Evolutionary conservation across 768 basidiomycete species (phyloP).

Genomic region (Agaricus subrufescens): DNA sequence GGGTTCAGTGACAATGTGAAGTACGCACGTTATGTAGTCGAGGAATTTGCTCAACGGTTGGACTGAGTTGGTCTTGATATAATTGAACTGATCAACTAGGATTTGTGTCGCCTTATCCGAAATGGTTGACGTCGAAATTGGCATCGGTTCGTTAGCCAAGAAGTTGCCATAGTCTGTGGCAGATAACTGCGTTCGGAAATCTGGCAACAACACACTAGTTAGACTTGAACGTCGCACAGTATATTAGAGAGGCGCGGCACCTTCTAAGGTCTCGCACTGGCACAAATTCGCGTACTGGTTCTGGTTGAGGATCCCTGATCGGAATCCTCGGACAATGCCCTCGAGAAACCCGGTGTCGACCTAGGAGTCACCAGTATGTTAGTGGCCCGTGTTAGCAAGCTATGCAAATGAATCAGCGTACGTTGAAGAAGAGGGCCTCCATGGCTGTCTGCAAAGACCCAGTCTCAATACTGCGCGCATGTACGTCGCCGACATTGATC

Average conservation of each 20-base stretch:
- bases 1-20: not conserved
- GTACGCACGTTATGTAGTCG: constrained; percentile 93
- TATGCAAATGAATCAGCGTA: constrained; percentile 25
- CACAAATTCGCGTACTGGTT: constrained; percentile 89
- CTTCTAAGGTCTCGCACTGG: constrained; percentile 97
- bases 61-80: constrained; percentile 84
- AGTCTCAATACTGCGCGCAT: not conserved
- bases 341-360: constrained; percentile 74
- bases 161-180: constrained; percentile 99
- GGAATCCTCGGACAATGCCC: constrained; percentile 87
- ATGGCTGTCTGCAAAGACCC: constrained; percentile 32
- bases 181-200: constrained; percentile 92
- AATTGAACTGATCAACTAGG: constrained; percentile 97
- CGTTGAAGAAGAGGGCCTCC: constrained; percentile 91
- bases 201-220: constrained; percentile 34
- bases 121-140: constrained; percentile 90
- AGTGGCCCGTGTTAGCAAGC: constrained; percentile 17
- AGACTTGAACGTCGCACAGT: not conserved
- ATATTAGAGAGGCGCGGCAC: constrained; percentile 33
- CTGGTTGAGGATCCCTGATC: constrained; percentile 85
- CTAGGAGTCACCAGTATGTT: constrained; percentile 33
- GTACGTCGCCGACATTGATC: not conserved
- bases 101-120: constrained; percentile 95
- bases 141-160: constrained; percentile 92
- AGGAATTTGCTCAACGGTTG: constrained; percentile 89